phyloP scores from a whole-genome alignment of 1,284 basidiomycete species.

The Marasmius fiardii region DNA sequence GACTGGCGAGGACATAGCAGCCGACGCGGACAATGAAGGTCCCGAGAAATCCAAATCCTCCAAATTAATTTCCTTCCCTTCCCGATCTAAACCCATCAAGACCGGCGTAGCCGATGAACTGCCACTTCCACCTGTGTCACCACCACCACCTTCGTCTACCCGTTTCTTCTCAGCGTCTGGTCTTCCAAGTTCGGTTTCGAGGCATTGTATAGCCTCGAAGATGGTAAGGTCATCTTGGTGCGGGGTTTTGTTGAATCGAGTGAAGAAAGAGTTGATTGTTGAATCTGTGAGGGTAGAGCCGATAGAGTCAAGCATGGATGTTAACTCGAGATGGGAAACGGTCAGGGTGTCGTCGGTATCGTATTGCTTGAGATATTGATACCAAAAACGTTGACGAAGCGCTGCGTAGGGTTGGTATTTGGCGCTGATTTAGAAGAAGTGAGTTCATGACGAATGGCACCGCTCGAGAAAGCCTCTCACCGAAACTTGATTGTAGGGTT shows the following conservation, averaged over 20 bases:
- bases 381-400: slow-evolving; percentile 89
- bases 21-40: slow-evolving; percentile 32
- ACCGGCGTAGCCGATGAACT: slow-evolving; percentile 48
- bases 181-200: slow-evolving; percentile 78
- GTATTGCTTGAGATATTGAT: slow-evolving; percentile 87
- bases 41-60: slow-evolving; percentile 67
- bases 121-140: slow-evolving; percentile 29
- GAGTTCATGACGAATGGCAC: slow-evolving; percentile 15
- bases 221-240: slow-evolving; percentile 73
- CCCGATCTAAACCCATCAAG: slow-evolving; percentile 28
- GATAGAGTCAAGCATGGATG: slow-evolving; percentile 96
- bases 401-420: slow-evolving; percentile 95
- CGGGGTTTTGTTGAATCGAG: slow-evolving; percentile 62
- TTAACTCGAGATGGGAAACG: slow-evolving; percentile 84
- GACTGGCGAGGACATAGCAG: slow-evolving; percentile 13
- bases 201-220: slow-evolving; percentile 75
- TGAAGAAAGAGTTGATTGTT: slow-evolving; percentile 84
- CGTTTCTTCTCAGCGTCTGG: slow-evolving; percentile 69
- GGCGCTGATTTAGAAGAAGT: slow-evolving; percentile 53
- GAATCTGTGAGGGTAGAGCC: slow-evolving; percentile 85
- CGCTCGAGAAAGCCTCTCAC: slow-evolving; percentile 35
- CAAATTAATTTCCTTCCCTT: slow-evolving; percentile 39
- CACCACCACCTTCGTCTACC: slow-evolving; percentile 41
- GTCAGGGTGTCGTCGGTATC: slow-evolving; percentile 84
- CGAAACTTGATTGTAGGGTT: slow-evolving; percentile 58